Conservation (phyloP, 2,329 filamentous ascomycete species). For the Diaporthe citrichinensis region DNA sequence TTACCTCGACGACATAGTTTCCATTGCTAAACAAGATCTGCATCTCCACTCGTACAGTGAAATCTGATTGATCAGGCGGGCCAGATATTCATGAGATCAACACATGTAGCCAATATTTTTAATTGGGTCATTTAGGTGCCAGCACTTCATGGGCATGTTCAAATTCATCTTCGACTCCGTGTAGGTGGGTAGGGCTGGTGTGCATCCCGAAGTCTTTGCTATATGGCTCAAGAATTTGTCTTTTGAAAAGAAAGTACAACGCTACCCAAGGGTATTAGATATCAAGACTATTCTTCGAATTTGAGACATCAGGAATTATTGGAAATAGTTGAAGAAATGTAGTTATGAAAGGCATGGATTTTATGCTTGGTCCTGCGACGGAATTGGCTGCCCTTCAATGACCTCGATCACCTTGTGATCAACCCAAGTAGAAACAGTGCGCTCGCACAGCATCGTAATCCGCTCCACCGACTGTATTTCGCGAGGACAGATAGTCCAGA, state of each 20-base stretch:
- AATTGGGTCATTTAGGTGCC: not conserved
- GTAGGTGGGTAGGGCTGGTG: not conserved
- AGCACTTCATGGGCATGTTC: not conserved
- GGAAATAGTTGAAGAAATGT: not conserved
- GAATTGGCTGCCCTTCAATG: constrained; percentile 14
- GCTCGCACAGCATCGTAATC: constrained; percentile 50
- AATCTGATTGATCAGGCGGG: no score
- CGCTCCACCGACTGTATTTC: constrained; percentile 54
- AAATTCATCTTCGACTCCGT: not conserved
- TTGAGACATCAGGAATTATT: no score
- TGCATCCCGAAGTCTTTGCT: not conserved
- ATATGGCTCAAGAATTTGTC: not conserved
- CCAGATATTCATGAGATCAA: no score
- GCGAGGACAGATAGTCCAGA: constrained; percentile 49
- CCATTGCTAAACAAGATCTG: no score
- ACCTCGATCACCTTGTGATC: constrained; percentile 55
- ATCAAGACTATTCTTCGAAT: no score
- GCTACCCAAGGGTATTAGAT: not conserved
- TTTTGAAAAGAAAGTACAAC: not conserved
- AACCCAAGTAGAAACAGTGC: constrained; percentile 52
- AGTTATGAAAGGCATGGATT: not conserved
- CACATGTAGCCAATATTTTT: rapidly evolving
- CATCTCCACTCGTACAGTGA: no score
- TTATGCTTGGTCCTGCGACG: not conserved
- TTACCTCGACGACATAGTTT: no score